phyloP scores from a whole-genome alignment of 441 rosid species.

The Biscutella auriculata region DNA sequence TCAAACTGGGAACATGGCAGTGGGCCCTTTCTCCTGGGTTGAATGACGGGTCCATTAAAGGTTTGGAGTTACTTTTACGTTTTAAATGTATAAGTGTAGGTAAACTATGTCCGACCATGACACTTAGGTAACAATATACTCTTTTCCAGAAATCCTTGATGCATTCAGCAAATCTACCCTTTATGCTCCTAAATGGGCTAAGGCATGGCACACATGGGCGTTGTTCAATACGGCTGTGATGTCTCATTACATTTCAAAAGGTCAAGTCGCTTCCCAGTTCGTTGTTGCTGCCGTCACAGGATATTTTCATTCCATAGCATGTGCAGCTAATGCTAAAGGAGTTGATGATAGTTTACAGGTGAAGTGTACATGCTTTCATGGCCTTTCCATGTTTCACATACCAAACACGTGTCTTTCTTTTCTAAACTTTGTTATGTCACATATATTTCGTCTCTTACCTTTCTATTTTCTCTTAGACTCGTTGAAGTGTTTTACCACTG shows the following conservation, averaged over 20 bases:
- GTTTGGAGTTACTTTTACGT: conserved; percentile 29
- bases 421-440: background rate
- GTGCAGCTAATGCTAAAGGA: conserved; percentile 93
- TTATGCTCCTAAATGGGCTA: conserved; percentile 82
- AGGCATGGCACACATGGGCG: conserved; percentile 99
- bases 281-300: conserved; percentile 96
- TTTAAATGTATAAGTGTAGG: conserved; percentile 5
- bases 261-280: conserved; percentile 65
- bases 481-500: conserved; percentile 7
- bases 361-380: conserved; percentile 16
- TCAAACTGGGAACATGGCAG: conserved; percentile 80
- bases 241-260: conserved; percentile 82
- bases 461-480: background rate
- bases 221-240: conserved; percentile 95
- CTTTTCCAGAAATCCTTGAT: conserved; percentile 57
- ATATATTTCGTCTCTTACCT: background rate
- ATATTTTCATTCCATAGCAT: conserved; percentile 94
- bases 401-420: background rate
- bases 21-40: conserved; percentile 85
- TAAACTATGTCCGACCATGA: conserved; percentile 1
- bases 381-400: conserved; percentile 7
- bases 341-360: conserved; percentile 99
- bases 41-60: conserved; percentile 88
- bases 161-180: conserved; percentile 77
- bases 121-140: background rate